These are phyloP conservation scores for Aspergillus fischeri DNA, from an alignment of 2,329 filamentous ascomycete genomes.

Conservation along the genomic window DNA sequence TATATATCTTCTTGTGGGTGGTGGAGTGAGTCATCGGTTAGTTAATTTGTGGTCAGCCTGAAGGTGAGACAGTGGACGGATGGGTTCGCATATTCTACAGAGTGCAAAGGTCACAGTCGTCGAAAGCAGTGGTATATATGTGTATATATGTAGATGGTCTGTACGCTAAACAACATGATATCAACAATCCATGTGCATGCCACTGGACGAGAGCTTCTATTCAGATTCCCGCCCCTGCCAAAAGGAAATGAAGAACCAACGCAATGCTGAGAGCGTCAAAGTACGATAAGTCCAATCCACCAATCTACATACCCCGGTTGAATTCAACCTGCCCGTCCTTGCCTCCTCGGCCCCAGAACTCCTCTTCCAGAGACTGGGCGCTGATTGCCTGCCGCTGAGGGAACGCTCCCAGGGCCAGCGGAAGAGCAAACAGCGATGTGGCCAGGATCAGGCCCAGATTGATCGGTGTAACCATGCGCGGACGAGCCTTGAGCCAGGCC, in stretches of 20 bases:
- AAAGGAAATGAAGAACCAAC: neutral
- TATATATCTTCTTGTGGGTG: neutral
- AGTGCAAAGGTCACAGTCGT: neutral
- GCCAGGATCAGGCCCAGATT: conserved; percentile 83
- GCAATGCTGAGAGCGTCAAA: conserved; percentile 2
- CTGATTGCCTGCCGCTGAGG: conserved; percentile 82
- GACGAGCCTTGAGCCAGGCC: conserved; percentile 73
- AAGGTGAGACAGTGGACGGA: neutral
- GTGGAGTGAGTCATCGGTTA: neutral
- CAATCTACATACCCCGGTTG: conserved; percentile 77
- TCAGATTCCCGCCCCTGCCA: conserved; percentile 1
- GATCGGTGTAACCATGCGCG: conserved; percentile 71
- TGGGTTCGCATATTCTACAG: neutral
- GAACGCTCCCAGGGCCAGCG: conserved; percentile 85
- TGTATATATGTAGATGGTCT: neutral
- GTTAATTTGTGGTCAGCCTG: neutral
- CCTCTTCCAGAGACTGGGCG: conserved; percentile 71
- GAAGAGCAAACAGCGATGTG: conserved; percentile 83
- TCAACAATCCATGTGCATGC: neutral
- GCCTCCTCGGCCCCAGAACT: conserved; percentile 80
- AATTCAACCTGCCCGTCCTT: conserved; percentile 85
- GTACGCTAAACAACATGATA: neutral
- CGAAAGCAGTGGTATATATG: neutral
- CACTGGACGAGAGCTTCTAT: neutral
- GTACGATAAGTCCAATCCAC: neutral